Evolutionary conservation across 129 eudicot genomes (phyloP), one percentile per base, ranked within the genome.

Genomic region (Cynara cardunculus): DNA sequence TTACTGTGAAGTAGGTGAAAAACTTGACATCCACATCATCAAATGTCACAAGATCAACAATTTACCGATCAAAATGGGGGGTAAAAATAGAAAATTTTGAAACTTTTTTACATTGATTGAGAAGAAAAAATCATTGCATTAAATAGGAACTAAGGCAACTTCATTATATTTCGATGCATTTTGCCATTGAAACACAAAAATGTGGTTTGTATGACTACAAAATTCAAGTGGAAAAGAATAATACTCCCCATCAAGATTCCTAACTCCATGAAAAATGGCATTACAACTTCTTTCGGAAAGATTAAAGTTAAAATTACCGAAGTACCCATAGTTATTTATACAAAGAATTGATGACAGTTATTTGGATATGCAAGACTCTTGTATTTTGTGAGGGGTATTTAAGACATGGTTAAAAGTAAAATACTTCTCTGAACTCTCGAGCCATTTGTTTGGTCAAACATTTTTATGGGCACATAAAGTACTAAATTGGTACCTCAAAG

Each of bases 401-500:
- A 67, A 69, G 56, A 74, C 56, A 65, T 39, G 41, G 44, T 67
- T 46, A 27, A 74, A 65, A 44, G 75, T 74, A 4, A 5, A 74
- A 66, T 66, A 81, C 73, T 73, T 39, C 5, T 74, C 12, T 74
- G 21, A 53, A 4, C 64, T 53, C 64, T 53, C 22, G n/a, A 56
- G 22, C 65, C 65, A 5, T 56, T 56, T 56, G 24, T 39, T 28
- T 44, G 74, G 69, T 67, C 46, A 26, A 81, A 16, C 12, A 3
- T 74, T 25, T 53, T 53, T 53, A 53, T 46, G 75, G 26, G 32
- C n/a, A 78, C 1, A 41, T 72, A 16, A 72, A 53, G 30, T 66
- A 62, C 19, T 28, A 74, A 56, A 75, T 34, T 27, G 18, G 79
- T 76, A 92, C 99, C 99, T 95, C 99, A 35, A 87, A 70, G 71